A percentile compares a stretch with the other conserved stretches of the same genome.
phyloP scores from a whole-genome alignment of 169 alveolate species.

The Perkinsus marinus region DNA sequence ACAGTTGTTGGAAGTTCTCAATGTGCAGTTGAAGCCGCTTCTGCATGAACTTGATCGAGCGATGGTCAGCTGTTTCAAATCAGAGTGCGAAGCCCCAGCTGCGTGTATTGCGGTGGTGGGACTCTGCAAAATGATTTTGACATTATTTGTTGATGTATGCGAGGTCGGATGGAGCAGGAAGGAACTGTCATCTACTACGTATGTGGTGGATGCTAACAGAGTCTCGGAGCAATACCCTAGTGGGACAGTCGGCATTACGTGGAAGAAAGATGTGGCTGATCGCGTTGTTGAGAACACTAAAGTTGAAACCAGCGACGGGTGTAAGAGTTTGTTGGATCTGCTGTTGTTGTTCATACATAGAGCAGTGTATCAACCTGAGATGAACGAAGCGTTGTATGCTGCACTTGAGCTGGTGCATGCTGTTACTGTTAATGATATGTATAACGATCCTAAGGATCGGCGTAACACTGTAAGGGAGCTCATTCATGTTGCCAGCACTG shows the following conservation, averaged over 20 bases:
- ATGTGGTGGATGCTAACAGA: neutral
- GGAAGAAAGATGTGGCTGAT: neutral
- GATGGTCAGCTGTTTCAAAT: neutral
- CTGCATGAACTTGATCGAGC: neutral
- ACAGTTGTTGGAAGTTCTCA: neutral
- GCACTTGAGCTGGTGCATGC: neutral
- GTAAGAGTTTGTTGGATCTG: neutral
- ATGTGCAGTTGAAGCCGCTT: neutral
- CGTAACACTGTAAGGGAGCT: neutral
- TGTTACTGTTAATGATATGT: neutral
- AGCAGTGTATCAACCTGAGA: neutral
- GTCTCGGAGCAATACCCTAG: neutral
- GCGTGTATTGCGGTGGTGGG: neutral
- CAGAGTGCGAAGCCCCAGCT: neutral
- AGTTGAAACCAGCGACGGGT: neutral
- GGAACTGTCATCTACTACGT: neutral
- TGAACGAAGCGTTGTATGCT: neutral
- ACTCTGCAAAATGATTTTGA: neutral
- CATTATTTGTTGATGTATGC: neutral
- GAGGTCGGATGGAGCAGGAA: neutral
- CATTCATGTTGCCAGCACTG: neutral
- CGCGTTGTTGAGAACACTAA: neutral
- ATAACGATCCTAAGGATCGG: neutral
- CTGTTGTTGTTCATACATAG: neutral
- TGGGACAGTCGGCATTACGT: neutral